These are phyloP conservation scores for Venturia carpophila DNA, from an alignment of 2,329 filamentous ascomycete genomes.

Conservation along the genomic window DNA sequence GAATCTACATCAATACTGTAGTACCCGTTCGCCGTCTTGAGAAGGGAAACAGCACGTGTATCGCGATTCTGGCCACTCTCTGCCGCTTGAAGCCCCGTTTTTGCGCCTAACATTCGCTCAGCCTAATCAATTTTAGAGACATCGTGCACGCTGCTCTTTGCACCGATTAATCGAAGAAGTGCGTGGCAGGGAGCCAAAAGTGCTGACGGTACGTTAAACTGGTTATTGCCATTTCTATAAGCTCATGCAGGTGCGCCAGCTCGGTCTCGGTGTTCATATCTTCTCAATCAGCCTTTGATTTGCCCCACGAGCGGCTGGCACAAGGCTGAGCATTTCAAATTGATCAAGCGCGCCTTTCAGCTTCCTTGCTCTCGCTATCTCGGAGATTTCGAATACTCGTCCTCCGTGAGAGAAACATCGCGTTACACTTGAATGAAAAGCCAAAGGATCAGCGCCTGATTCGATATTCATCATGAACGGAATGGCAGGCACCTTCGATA, in stretches of 20 bases:
- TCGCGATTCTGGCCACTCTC: neutral
- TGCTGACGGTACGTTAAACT: neutral
- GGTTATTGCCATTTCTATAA: neutral
- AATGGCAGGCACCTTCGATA: neutral
- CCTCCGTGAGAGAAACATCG: neutral
- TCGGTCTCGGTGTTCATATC: too few species aligned
- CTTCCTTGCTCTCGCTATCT: neutral
- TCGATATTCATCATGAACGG: neutral
- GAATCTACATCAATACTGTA: too few species aligned
- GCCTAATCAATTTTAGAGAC: neutral
- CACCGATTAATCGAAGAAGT: neutral
- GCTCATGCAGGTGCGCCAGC: neutral
- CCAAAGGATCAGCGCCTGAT: too few species aligned
- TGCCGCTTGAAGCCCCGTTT: neutral
- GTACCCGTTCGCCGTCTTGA: too few species aligned
- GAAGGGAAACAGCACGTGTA: too few species aligned
- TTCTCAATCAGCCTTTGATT: too few species aligned
- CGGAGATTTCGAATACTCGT: neutral
- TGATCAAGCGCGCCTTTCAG: neutral
- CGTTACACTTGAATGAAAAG: too few species aligned
- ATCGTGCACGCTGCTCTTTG: neutral
- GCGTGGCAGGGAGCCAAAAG: neutral
- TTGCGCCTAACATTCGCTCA: neutral
- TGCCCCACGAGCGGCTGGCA: neutral
- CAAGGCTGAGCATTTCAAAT: constrained; percentile 1